Base-by-base conservation (phyloP, 495 filamentous ascomycete genomes). In the Tetracladium setigerum region DNA sequence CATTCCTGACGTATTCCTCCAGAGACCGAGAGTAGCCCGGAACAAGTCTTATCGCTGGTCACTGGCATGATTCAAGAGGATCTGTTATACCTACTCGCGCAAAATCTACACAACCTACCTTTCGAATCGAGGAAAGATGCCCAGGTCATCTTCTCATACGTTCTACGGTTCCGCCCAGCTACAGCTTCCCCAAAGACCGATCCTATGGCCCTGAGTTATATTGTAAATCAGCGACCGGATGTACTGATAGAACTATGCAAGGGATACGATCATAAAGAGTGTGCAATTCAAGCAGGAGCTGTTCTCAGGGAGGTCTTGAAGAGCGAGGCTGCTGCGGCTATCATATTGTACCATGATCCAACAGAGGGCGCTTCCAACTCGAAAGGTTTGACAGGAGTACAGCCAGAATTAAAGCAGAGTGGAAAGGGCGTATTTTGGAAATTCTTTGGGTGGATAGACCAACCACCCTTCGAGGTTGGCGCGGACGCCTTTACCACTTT, bases 401-500 rank as follows among this genome's bases (percentile, higher is more conserved):
- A 89, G 53, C 74, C 78, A 16, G 78, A 81, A 19, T 62, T 74
- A 11, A 77, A 71, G 24, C 83, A 88, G 52, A 79, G 70, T 10
- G 89, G 89, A 14, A 71, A 77, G 12, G 90, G 90, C 0, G 77
- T 95, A 1, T 96, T 99, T 61, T 99, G 94, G 94, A 78, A 74
- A n/a, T 97, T 97, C 66, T 99, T 99, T 59, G 77, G 86, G 39
- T 99, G 90, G 86, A 95, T 99, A 47, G 88, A 97, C 62, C 82
- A 84, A 58, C 83, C 87, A 50, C 88, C 83, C 14, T 99, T 99
- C 62, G 94, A 99, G 69, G 85, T 97, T 48, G 90, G 89, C 57
- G 90, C 94, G 27, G 94, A 97, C 69, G 90, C 94, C 1, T 99
- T 97, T 58, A 92, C 87, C 33, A 97, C 91, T 6, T 99, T 99